phyloP scores from a whole-genome alignment of 2,329 filamentous ascomycete genomes.

The Beauveria sp. region DNA sequence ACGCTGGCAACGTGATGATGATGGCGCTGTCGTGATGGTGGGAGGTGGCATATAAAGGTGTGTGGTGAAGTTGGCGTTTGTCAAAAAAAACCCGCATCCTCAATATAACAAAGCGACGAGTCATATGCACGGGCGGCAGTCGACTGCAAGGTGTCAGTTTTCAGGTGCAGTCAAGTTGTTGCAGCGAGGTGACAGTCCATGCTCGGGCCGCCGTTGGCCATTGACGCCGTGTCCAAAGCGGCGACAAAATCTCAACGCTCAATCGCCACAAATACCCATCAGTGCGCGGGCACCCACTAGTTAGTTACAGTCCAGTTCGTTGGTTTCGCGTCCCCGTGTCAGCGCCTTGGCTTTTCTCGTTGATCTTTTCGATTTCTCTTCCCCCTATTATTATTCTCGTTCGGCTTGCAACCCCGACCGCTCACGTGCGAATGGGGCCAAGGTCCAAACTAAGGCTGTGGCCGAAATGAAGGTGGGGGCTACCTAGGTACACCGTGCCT shows the following conservation, averaged over 20 bases:
- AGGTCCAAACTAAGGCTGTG: background rate
- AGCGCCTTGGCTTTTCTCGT: no score
- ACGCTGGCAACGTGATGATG: background rate
- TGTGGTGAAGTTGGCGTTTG: background rate
- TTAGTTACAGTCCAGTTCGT: background rate
- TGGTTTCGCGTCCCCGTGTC: no score
- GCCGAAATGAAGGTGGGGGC: slow-evolving; percentile 11
- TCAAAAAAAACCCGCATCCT: background rate
- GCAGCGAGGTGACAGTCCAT: background rate
- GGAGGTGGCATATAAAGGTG: no score
- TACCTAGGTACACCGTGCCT: background rate
- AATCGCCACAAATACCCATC: background rate
- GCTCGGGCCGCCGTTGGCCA: background rate
- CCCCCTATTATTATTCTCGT: background rate
- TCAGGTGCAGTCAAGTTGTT: background rate
- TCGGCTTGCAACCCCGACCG: background rate
- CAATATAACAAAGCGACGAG: background rate
- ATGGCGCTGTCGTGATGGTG: no score
- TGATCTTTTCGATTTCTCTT: background rate
- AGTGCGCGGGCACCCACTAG: background rate
- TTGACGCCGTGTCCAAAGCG: background rate
- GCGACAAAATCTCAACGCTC: background rate
- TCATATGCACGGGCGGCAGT: background rate
- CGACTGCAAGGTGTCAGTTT: background rate
- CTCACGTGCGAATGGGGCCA: slow-evolving; percentile 5